These are phyloP conservation scores for Ophiosphaerella narmari DNA, from an alignment of 2,329 filamentous ascomycete species.

Conservation along the genomic window DNA sequence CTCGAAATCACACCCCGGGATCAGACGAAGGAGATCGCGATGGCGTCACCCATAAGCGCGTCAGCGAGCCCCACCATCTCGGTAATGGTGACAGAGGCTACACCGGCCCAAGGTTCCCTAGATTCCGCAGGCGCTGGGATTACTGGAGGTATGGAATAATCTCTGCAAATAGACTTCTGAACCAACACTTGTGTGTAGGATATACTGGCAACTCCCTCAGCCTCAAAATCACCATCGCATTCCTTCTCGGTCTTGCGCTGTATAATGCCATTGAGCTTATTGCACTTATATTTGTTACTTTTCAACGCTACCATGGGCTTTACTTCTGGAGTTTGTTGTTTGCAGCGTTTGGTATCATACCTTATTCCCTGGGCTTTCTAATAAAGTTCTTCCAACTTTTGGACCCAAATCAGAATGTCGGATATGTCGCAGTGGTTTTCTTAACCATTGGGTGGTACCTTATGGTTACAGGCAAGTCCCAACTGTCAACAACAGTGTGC, in stretches of 20 bases:
- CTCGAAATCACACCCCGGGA: not conserved
- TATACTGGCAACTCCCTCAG: slow-evolving; percentile 38
- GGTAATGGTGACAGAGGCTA: slow-evolving; percentile 13
- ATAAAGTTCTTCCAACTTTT: slow-evolving; percentile 48
- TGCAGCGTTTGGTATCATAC: slow-evolving; percentile 51
- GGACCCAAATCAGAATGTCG: slow-evolving; percentile 25
- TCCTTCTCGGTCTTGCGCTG: slow-evolving; percentile 39
- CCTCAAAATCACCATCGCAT: slow-evolving; percentile 43
- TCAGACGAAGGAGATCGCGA: slow-evolving; percentile 15
- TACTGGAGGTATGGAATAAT: slow-evolving; percentile 30
- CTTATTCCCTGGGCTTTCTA: slow-evolving; percentile 55
- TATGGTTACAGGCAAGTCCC: slow-evolving; percentile 58
- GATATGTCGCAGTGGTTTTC: slow-evolving; percentile 50
- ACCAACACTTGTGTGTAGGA: slow-evolving; percentile 16
- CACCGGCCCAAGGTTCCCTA: slow-evolving; percentile 34
- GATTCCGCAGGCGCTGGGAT: slow-evolving; percentile 38
- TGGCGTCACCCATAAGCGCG: slow-evolving; percentile 21
- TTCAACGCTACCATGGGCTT: slow-evolving; percentile 52
- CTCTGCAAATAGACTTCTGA: not conserved
- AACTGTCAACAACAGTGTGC: slow-evolving; percentile 4
- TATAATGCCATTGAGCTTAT: slow-evolving; percentile 54
- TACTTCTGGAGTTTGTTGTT: slow-evolving; percentile 58
- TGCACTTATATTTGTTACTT: slow-evolving; percentile 53
- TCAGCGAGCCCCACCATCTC: slow-evolving; percentile 14
- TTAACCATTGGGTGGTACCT: slow-evolving; percentile 60